Evolutionary conservation across 805 yeast species (phyloP).

Genomic region (Kuraishia capsulata): DNA sequence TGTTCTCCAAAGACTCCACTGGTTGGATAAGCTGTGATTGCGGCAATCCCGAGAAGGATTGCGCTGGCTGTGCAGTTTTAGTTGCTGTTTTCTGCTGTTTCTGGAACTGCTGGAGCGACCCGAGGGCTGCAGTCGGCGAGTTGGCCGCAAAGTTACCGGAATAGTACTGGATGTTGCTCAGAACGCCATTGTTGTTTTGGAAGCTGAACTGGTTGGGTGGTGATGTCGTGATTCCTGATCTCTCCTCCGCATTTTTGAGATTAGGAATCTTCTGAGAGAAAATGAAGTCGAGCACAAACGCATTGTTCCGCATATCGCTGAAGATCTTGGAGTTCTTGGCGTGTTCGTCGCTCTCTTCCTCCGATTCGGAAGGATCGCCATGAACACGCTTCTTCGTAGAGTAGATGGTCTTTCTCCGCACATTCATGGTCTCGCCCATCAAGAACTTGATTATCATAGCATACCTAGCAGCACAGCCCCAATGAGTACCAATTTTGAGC

Average conservation of each 20-base stretch:
- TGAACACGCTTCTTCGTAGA: not conserved
- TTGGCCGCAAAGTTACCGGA: not conserved
- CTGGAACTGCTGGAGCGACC: not conserved
- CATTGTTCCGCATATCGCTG: conserved; percentile 18
- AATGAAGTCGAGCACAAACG: conserved; percentile 17
- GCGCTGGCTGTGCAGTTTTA: not conserved
- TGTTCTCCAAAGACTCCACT: conserved; percentile 7
- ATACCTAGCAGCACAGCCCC: conserved; percentile 18
- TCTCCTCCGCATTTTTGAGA: not conserved
- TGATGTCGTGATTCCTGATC: not conserved
- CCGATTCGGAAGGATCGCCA: conserved; percentile 14
- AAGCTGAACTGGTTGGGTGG: not conserved
- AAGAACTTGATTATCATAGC: conserved; percentile 15
- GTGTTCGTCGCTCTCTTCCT: conserved; percentile 9
- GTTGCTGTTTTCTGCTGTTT: not conserved
- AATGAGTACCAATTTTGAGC: conserved; percentile 12
- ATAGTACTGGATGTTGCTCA: not conserved
- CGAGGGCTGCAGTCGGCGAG: not conserved
- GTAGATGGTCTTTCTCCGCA: conserved; percentile 4
- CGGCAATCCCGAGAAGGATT: not conserved
- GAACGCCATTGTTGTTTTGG: not conserved
- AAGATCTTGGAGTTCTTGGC: conserved; percentile 23
- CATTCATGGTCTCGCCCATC: conserved; percentile 12
- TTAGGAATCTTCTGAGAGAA: conserved; percentile 13
- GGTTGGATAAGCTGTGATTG: not conserved